A percentile compares a stretch with the other conserved stretches of the same genome.
phyloP scores from a whole-genome alignment of 73 alveolate species.

The Symbiodinium natans region DNA sequence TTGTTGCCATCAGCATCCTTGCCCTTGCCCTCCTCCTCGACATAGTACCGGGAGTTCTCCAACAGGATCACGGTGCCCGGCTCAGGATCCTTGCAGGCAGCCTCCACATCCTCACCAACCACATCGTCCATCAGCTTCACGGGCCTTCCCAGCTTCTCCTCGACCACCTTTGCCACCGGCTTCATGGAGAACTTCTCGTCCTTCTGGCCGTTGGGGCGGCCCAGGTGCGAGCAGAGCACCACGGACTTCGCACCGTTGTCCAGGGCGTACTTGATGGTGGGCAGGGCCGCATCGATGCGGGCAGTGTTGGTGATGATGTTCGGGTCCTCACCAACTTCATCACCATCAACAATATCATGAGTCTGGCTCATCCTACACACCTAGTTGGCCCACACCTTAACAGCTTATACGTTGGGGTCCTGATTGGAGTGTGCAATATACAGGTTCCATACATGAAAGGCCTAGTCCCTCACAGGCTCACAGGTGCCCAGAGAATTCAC shows the following conservation, averaged over 20 bases:
- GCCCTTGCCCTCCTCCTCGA: conserved; percentile 94
- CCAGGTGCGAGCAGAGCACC: conserved; percentile 97
- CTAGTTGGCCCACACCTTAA: no score
- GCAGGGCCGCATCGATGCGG: conserved; percentile 97
- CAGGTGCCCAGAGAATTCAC: no score
- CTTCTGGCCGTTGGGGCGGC: conserved; percentile 98
- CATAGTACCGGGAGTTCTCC: conserved; percentile 98
- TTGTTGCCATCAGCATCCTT: conserved; percentile 83
- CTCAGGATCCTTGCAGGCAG: conserved; percentile 95
- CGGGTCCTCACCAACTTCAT: no score
- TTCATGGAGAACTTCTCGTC: conserved; percentile 97
- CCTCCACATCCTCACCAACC: conserved; percentile 97
- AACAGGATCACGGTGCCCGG: conserved; percentile 96
- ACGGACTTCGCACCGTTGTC: conserved; percentile 97
- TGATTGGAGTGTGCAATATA: no score
- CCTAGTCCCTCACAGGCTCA: no score
- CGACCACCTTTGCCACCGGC: conserved; percentile 96
- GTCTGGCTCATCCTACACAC: no score
- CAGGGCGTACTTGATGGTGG: conserved; percentile 96
- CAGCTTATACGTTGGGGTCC: no score
- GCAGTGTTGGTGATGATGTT: conserved; percentile 96
- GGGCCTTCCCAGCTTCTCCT: conserved; percentile 96
- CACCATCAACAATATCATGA: no score
- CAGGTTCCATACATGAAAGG: no score
- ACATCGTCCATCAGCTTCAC: conserved; percentile 96